A percentile compares a stretch with the other conserved stretches of the same genome.
Conservation (phyloP, 768 basidiomycete species). For the Lactifluus subvellereus region DNA sequence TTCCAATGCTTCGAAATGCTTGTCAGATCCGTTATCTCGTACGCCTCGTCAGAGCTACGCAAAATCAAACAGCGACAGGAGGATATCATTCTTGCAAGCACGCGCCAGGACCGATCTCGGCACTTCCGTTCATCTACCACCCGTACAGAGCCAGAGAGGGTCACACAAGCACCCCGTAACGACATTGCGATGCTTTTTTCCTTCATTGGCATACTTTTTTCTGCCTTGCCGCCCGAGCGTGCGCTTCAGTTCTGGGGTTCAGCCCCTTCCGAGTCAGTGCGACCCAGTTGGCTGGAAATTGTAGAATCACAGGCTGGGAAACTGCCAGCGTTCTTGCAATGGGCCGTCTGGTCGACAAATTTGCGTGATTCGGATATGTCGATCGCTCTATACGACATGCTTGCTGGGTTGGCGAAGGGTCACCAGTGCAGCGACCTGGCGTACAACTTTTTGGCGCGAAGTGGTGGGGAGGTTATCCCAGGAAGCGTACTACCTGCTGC, state of each 20-base stretch:
- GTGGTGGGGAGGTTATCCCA: conserved; percentile 62
- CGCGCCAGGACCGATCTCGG: conserved; percentile 57
- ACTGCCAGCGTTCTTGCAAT: conserved; percentile 74
- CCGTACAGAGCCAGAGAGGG: conserved; percentile 29
- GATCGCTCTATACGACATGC: conserved; percentile 83
- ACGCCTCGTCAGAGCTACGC: conserved; percentile 73
- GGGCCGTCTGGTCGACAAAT: conserved; percentile 85
- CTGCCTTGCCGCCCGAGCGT: conserved; percentile 63
- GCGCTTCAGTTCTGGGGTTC: conserved; percentile 85
- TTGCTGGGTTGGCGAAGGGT: conserved; percentile 76
- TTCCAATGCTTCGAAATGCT: conserved; percentile 65
- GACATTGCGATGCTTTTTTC: conserved; percentile 82
- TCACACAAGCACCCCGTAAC: conserved; percentile 52
- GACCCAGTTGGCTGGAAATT: conserved; percentile 49
- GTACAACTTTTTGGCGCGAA: conserved; percentile 82
- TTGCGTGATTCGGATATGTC: conserved; percentile 66
- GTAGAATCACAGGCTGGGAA: conserved; percentile 57
- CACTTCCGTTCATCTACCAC: conserved; percentile 39
- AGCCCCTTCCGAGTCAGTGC: conserved; percentile 37
- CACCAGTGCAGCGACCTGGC: conserved; percentile 81
- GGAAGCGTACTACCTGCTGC: conserved; percentile 46
- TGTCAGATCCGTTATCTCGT: conserved; percentile 62
- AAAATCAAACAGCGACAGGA: conserved; percentile 90
- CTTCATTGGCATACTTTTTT: conserved; percentile 77
- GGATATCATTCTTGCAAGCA: conserved; percentile 65